Conservation (phyloP, 345 rosid species). For the Eutrema heterophyllum region DNA sequence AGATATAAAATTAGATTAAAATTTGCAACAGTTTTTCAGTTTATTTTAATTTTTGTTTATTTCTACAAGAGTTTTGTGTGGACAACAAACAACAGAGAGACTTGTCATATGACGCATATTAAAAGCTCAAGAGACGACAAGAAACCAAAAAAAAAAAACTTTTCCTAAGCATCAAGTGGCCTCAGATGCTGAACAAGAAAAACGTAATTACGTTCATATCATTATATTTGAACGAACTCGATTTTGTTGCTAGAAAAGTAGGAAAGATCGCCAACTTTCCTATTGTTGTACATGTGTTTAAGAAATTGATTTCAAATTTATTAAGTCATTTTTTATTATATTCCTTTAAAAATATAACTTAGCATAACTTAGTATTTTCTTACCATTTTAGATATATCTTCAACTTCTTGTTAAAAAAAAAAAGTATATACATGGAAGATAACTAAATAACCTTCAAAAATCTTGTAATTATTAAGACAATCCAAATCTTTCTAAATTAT, state of each 20-base stretch:
- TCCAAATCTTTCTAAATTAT: too few species aligned
- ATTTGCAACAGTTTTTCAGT: neutral
- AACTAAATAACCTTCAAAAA: too few species aligned
- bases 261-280: neutral
- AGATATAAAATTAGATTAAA: neutral
- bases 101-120: slow-evolving; percentile 15
- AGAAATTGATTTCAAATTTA: neutral
- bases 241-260: neutral
- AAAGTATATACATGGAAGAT: too few species aligned
- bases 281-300: neutral
- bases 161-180: slow-evolving; percentile 12
- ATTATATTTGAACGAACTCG: neutral
- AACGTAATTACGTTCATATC: neutral
- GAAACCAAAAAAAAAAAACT: neutral
- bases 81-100: slow-evolving; percentile 18
- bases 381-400: neutral
- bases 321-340: neutral
- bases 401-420: neutral
- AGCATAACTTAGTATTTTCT: neutral
- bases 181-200: neutral
- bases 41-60: neutral
- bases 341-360: neutral
- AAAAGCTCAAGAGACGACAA: neutral
- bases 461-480: too few species aligned
- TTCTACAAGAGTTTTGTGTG: slow-evolving; percentile 19